Conservation (phyloP, 371 early-diverging fungal species). For the Actinomortierella ambigua region DNA sequence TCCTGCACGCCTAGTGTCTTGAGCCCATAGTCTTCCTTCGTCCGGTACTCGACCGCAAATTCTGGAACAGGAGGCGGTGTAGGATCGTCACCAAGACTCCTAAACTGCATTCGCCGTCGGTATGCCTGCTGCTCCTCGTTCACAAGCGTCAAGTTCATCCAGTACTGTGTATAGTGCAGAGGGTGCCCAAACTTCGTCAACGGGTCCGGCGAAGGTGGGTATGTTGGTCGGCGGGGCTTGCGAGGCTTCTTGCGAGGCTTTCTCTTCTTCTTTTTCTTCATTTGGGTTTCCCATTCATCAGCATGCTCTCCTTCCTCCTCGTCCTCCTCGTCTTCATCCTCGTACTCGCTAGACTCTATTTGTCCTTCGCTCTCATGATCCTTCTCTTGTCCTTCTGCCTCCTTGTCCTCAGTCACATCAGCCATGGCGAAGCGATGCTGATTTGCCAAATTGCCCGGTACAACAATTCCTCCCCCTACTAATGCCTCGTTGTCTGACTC, state of each 20-base stretch:
- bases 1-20: slow-evolving; percentile 59
- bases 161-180: slow-evolving; percentile 65
- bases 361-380: neutral
- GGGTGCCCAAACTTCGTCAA: slow-evolving; percentile 48
- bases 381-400: too few relatives aligned
- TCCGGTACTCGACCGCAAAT: slow-evolving; percentile 64
- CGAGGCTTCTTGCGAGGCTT: slow-evolving; percentile 15
- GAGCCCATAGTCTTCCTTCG: slow-evolving; percentile 64
- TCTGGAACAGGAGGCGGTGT: slow-evolving; percentile 17
- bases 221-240: slow-evolving; percentile 22
- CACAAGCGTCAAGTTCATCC: slow-evolving; percentile 53
- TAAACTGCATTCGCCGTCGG: too few relatives aligned
- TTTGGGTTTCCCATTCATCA: slow-evolving; percentile 7
- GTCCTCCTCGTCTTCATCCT: slow-evolving; percentile 9
- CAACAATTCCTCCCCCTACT: neutral
- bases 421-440: too few relatives aligned
- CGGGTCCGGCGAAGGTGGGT: slow-evolving; percentile 28
- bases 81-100: slow-evolving; percentile 1
- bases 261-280: slow-evolving; percentile 12
- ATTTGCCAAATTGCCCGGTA: too few relatives aligned
- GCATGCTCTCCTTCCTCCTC: slow-evolving; percentile 14
- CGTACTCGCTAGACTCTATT: slow-evolving; percentile 2
- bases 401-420: too few relatives aligned
- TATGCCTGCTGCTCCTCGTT: slow-evolving; percentile 7
- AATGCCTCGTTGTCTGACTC: neutral